Evolutionary conservation across 2,329 filamentous ascomycete species (phyloP).

Genomic region (Penicillium sp.): DNA sequence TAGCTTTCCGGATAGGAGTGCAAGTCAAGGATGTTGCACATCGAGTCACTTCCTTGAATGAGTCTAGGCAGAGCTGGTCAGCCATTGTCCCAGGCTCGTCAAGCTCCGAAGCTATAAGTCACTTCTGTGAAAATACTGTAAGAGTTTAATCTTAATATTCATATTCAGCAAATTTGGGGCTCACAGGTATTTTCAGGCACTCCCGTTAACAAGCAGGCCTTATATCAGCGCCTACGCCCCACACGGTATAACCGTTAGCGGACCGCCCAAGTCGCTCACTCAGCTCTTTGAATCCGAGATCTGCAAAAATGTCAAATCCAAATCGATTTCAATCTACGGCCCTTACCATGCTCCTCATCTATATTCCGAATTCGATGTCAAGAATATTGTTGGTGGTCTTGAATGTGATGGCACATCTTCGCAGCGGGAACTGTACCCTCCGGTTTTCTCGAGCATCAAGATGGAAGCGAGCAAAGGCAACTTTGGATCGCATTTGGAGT

Average conservation of each 20-base stretch:
- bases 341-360: background rate
- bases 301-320: background rate
- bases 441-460: background rate
- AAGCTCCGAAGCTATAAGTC: background rate
- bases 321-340: background rate
- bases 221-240: slow-evolving; percentile 1
- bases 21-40: background rate
- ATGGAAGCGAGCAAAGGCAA: background rate
- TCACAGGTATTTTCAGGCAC: slow-evolving; percentile 22
- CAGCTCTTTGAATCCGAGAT: background rate
- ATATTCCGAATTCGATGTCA: background rate
- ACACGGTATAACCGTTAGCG: background rate
- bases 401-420: too few species aligned
- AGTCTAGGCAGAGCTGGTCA: background rate
- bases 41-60: background rate
- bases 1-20: slow-evolving; percentile 17
- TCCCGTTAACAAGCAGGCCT: background rate
- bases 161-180: too few species aligned
- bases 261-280: background rate
- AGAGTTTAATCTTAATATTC: too few species aligned
- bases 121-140: background rate
- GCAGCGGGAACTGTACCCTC: too few species aligned
- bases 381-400: background rate
- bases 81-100: background rate
- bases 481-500: background rate